These are phyloP conservation scores for Sclerotinia borealis DNA, from an alignment of 2,329 filamentous ascomycete genomes.

Conservation along the genomic window DNA sequence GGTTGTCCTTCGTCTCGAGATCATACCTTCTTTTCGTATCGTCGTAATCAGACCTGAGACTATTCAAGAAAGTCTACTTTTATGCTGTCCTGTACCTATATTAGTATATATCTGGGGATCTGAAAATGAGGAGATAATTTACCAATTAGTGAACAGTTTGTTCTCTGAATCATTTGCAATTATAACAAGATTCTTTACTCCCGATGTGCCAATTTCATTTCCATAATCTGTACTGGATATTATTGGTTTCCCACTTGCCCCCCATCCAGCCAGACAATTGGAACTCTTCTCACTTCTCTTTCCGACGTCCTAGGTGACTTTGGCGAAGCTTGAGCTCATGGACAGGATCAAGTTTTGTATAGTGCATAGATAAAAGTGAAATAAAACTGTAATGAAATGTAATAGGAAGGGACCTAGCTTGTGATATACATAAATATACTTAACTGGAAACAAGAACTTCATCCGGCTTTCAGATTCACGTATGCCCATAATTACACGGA, in stretches of 20 bases:
- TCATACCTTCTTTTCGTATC: constrained; percentile 39
- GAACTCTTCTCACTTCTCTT: neutral
- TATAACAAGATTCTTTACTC: neutral
- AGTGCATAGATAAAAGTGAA: neutral
- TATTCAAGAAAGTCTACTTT: constrained; percentile 19
- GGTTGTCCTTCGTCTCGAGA: constrained; percentile 38
- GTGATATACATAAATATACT: neutral
- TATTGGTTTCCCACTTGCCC: neutral
- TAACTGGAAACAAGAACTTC: neutral
- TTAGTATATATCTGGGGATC: neutral
- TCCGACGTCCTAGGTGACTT: neutral
- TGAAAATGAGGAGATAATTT: neutral
- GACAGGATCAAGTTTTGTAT: neutral
- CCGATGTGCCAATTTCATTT: neutral
- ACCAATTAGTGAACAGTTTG: neutral
- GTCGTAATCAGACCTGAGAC: constrained; percentile 34
- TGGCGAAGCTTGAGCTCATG: neutral
- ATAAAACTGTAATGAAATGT: neutral
- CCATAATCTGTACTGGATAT: neutral
- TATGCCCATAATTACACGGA: neutral
- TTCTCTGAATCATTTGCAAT: neutral
- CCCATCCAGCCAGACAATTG: neutral
- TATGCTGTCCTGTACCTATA: neutral
- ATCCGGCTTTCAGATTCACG: neutral
- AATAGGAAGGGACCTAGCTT: neutral